phyloP scores from a whole-genome alignment of 306 rosid genomes.

The Vigna hirtella region DNA sequence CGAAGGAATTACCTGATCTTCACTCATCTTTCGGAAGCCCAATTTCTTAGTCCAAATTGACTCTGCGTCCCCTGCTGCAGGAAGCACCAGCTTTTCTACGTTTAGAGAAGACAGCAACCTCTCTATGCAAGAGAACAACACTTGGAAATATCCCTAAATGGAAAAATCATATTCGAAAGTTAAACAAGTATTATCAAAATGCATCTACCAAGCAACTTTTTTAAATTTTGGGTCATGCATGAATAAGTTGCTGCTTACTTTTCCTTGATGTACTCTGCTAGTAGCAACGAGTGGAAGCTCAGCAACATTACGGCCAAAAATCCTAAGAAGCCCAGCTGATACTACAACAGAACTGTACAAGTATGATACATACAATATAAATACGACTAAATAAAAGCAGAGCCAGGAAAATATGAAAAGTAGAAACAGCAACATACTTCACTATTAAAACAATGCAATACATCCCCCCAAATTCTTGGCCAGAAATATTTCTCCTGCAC shows the following conservation, averaged over 20 bases:
- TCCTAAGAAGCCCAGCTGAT: slow-evolving; percentile 94
- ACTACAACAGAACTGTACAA: slow-evolving; percentile 84
- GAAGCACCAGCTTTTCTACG: slow-evolving; percentile 93
- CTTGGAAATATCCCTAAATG: slow-evolving; percentile 94
- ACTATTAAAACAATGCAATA: slow-evolving; percentile 92
- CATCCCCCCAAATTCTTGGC: slow-evolving; percentile 99
- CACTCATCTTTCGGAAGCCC: slow-evolving; percentile 88
- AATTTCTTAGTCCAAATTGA: slow-evolving; percentile 96
- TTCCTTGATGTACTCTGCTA: slow-evolving; percentile 93
- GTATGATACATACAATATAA: slow-evolving; percentile 37
- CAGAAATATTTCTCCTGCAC: slow-evolving; percentile 98
- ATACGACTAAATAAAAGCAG: slow-evolving; percentile 28
- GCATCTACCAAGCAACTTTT: slow-evolving; percentile 28
- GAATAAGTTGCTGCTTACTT: slow-evolving; percentile 64
- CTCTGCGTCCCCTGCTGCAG: slow-evolving; percentile 98
- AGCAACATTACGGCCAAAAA: slow-evolving; percentile 88
- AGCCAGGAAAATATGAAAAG: slow-evolving; percentile 19
- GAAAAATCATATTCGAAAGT: slow-evolving; percentile 35
- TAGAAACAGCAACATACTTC: slow-evolving; percentile 63
- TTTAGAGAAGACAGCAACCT: slow-evolving; percentile 75
- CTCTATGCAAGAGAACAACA: slow-evolving; percentile 86
- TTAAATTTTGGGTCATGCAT: background rate
- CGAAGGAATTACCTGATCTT: slow-evolving; percentile 75
- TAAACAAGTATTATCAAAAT: background rate
- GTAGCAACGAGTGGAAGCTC: slow-evolving; percentile 99